Evolutionary conservation across 108 stramenopile genomes (phyloP), one percentile per base, ranked within the genome.

Genomic region (Skeletonema potamos): DNA sequence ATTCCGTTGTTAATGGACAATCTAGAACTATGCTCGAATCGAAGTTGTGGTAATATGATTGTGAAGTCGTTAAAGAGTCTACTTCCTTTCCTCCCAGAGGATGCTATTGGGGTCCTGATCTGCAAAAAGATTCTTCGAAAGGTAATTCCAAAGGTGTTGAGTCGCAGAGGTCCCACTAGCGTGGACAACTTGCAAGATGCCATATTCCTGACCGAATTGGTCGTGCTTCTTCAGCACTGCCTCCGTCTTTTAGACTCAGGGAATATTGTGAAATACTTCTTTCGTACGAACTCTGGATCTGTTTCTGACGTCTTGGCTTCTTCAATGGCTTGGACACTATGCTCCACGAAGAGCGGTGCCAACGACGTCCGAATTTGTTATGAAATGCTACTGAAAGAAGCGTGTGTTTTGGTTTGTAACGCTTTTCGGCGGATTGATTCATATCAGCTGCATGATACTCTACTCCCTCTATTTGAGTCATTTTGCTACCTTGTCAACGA

Each of bases 191-290:
- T 22, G 4, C 24, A 56, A 41, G 22, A 51, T 37, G 32, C 29
- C 36, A 18, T 36, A 17, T 30, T 51, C 18, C 32, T 74, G 12
- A 46, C 22, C 37, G 73, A 74, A 34, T 55, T 66, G 41, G 43
- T 66, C 10, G 57, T 57, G 8, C 64, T 74, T 17, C 65, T 74
- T 60, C 56, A 46, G 32, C 22, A 24, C 1, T 66, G 73, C 20
- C 65, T 74, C n/a, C 27, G 58, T 66, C 65, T 60, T 32, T 30
- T 74, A 43, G 66, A 66, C 28, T 63, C 65, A 33, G 37, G 66
- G 27, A 48, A 46, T 17, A 17, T 66, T 18, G 64, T 44, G 24
- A 66, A 66, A 20, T 59, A 74, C 55, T 74, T 34, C 41, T 61
- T 74, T 22, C 58, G 28, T 34, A 33, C 58, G 27, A 66, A 60